These are phyloP conservation scores for Cytospora chrysosperma DNA, from an alignment of 2,329 filamentous ascomycete species.

Conservation along the genomic window DNA sequence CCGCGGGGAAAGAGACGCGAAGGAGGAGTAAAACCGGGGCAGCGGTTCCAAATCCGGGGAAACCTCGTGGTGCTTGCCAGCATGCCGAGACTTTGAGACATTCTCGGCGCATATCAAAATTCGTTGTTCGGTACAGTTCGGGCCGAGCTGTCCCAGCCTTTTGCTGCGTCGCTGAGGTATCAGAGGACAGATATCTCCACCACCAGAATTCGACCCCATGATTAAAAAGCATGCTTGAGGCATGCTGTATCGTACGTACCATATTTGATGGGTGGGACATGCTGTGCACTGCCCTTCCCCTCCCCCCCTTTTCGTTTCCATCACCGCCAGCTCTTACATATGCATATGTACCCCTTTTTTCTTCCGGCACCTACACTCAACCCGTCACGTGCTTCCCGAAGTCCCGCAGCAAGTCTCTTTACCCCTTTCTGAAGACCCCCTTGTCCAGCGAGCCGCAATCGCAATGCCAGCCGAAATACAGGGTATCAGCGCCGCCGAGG, in stretches of 20 bases:
- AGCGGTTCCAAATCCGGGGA: neutral
- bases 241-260: neutral
- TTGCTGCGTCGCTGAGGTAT: neutral
- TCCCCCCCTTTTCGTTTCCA: neutral
- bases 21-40: conserved; percentile 9
- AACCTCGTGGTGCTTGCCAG: neutral
- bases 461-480: conserved; percentile 43
- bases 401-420: neutral
- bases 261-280: too few relatives aligned
- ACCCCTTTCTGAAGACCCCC: neutral
- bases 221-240: neutral
- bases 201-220: conserved; percentile 4
- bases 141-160: conserved; percentile 19
- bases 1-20: conserved; percentile 15
- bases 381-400: neutral
- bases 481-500: conserved; percentile 46
- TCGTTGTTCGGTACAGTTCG: conserved; percentile 19
- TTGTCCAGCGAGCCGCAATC: neutral
- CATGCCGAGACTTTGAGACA: neutral
- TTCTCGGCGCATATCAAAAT: neutral
- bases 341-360: too few relatives aligned
- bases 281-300: neutral
- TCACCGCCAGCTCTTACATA: too few relatives aligned
- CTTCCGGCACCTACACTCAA: neutral
- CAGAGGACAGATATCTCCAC: conserved; percentile 21